Conservation (phyloP, 2,329 filamentous ascomycete genomes). For the Eutypa lata region DNA sequence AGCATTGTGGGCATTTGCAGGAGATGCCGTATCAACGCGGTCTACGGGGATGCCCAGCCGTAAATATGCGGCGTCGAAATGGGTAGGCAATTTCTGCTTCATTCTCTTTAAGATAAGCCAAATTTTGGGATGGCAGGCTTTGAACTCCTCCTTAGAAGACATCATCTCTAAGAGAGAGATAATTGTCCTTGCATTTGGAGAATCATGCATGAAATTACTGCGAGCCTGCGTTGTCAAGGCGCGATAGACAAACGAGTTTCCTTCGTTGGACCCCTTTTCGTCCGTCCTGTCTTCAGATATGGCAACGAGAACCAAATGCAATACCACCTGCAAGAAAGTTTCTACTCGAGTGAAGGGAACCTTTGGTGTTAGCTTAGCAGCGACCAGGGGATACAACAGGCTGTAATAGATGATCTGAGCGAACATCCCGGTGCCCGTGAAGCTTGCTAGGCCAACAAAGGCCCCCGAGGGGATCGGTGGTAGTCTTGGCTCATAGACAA, state of each 20-base stretch:
- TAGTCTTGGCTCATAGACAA: conserved; percentile 88
- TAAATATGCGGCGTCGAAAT: conserved; percentile 67
- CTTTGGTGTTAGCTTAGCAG: conserved; percentile 64
- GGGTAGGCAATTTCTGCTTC: conserved; percentile 73
- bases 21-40: conserved; percentile 76
- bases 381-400: conserved; percentile 74
- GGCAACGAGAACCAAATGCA: conserved; percentile 84
- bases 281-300: conserved; percentile 74
- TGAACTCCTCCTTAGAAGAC: conserved; percentile 69
- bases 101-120: conserved; percentile 78
- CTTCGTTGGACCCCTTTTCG: conserved; percentile 46
- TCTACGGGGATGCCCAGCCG: conserved; percentile 68
- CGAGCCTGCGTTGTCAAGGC: conserved; percentile 64
- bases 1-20: conserved; percentile 61
- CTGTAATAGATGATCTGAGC: conserved; percentile 87
- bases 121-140: conserved; percentile 81
- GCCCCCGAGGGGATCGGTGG: conserved; percentile 72
- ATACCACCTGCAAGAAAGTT: conserved; percentile 84
- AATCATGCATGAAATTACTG: conserved; percentile 57
- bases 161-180: conserved; percentile 61
- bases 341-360: conserved; percentile 83
- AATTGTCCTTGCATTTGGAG: conserved; percentile 58
- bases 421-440: conserved; percentile 83
- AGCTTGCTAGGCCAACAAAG: conserved; percentile 72
- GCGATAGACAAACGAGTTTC: conserved; percentile 68